Evolutionary conservation across 352 stramenopile species (phyloP), one percentile per base, ranked within the genome.

Genomic region (Phytophthora multivora): DNA sequence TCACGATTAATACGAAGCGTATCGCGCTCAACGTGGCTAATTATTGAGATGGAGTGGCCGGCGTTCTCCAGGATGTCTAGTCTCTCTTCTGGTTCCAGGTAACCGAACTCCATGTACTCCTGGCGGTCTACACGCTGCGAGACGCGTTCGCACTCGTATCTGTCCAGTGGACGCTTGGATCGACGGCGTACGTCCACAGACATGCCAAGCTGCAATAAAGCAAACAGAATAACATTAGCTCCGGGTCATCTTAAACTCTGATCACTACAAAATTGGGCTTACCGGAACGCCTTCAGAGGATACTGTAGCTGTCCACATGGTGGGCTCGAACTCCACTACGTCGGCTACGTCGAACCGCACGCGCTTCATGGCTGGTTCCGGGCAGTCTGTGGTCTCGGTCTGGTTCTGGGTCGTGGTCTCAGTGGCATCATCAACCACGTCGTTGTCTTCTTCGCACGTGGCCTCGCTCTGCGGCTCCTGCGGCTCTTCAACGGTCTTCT

Each of bases 71-170:
- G 51, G 39, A 94, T 91, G 13, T 91, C 79, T 26, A 92, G 47
- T 38, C 85, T 80, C 69, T 94, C 85, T 39, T 90, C 80, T 1
- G 81, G 76, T 61, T 94, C 83, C 51, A 94, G 54, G 59, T 92
- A 94, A 4, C 85, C 85, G 43, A 90, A 53, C 35, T 94, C 83
- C 85, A 92, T 94, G 65, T 89, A 94, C 52, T 89, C 80, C 46
- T 94, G 75, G 25, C 85, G 81, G 49, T 79, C 70, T 35, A 91
- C 68, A 8, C 85, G 80, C 25, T 83, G 51, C 26, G 28, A 54
- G 19, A 74, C 51, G 33, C 85, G 85, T 54, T 91, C 83, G 35
- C 38, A 75, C 55, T 94, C 85, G 31, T 80, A 89, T 11, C 66
- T 88, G 38, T 94, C 83, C 36, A 94, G 51, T 15, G 71, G 73